Conservation (phyloP, 805 yeast species). For the Pichia paraexigua region DNA sequence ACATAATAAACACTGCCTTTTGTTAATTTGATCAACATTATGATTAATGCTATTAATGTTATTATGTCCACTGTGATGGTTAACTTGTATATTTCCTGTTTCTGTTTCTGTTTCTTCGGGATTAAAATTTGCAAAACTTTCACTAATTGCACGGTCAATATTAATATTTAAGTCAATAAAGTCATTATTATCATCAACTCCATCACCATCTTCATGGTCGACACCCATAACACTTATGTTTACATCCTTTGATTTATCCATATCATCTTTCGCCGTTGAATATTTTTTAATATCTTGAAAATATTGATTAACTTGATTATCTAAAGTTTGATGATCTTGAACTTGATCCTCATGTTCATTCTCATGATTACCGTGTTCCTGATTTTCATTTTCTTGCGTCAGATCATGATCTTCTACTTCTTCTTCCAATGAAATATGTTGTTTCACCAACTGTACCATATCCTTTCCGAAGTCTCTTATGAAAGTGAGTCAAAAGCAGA, state of each 20-base stretch:
- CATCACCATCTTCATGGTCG: neutral
- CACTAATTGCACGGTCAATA: slow-evolving; percentile 2
- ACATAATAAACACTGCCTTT: slow-evolving; percentile 38
- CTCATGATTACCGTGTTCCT: neutral
- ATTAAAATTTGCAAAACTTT: slow-evolving; percentile 2
- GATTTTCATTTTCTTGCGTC: neutral
- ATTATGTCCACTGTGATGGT: neutral
- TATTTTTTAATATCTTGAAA: slow-evolving; percentile 20
- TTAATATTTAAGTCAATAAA: slow-evolving; percentile 8
- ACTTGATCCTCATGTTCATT: slow-evolving; percentile 4
- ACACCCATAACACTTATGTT: neutral
- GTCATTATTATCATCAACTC: neutral
- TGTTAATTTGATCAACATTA: neutral
- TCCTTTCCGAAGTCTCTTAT: neutral
- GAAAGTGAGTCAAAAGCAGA: neutral
- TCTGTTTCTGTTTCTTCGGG: neutral
- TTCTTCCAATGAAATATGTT: neutral
- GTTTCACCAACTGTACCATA: neutral
- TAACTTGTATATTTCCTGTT: neutral
- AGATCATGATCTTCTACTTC: neutral
- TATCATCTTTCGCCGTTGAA: slow-evolving; percentile 5
- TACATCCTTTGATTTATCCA: neutral
- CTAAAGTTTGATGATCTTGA: slow-evolving; percentile 22
- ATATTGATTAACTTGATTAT: slow-evolving; percentile 24
- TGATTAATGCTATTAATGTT: neutral